A percentile compares a stretch with the other conserved stretches of the same genome.
Evolutionary conservation across 2,329 filamentous ascomycete species (phyloP).

Genomic region (Phoma herbarum): DNA sequence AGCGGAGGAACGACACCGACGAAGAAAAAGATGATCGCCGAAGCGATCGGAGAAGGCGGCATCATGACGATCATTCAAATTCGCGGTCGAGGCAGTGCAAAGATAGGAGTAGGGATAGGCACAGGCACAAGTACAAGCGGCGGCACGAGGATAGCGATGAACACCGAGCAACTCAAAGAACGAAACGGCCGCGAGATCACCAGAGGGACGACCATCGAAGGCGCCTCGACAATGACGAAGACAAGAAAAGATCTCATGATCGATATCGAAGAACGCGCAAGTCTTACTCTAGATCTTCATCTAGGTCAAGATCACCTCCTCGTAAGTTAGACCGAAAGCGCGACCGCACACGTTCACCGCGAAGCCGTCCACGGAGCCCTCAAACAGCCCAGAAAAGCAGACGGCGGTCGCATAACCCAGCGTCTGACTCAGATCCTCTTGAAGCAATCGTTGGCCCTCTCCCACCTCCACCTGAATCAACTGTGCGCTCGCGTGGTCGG

Average conservation of each 20-base stretch:
- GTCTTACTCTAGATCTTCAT: conserved; percentile 30
- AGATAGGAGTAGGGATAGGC: conserved; percentile 26
- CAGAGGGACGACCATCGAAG: conserved; percentile 16
- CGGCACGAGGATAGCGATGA: conserved; percentile 26
- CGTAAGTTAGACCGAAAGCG: conserved; percentile 22
- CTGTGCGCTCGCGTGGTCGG: conserved; percentile 53
- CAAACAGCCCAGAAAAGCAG: conserved; percentile 8
- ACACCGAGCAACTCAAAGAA: conserved; percentile 24
- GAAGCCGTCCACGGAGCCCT: conserved; percentile 1
- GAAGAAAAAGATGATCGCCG: conserved; percentile 29
- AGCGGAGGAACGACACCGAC: conserved; percentile 26
- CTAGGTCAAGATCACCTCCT: conserved; percentile 33
- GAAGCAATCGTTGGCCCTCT: conserved; percentile 79
- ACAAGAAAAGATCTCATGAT: conserved; percentile 14
- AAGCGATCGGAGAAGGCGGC: conserved; percentile 21
- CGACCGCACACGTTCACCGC: conserved; percentile 28
- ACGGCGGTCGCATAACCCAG: conserved; percentile 27
- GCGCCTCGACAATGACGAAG: conserved; percentile 24
- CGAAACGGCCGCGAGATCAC: conserved; percentile 30
- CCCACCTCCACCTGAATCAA: conserved; percentile 60
- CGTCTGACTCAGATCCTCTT: conserved; percentile 72
- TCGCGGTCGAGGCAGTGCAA: conserved; percentile 18
- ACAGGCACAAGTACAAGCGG: conserved; percentile 28
- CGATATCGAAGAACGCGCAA: conserved; percentile 25
- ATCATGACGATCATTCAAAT: conserved; percentile 9